phyloP scores from a whole-genome alignment of 176 grass and related monocot genomes.

The Hsuehochloa calcarea region DNA sequence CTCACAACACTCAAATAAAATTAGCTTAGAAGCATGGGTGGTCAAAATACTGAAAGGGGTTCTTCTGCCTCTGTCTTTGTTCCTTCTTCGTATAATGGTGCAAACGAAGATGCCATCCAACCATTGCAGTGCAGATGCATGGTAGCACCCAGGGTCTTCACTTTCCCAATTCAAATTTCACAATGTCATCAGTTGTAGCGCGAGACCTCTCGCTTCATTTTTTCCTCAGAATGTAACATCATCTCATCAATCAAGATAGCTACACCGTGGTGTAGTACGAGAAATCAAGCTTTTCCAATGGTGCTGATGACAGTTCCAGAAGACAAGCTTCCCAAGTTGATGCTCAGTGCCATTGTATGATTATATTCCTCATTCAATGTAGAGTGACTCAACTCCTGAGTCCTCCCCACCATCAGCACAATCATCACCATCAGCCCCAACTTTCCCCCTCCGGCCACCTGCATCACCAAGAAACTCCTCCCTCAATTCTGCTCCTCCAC shows the following conservation, averaged over 20 bases:
- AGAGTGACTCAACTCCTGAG: conserved; percentile 83
- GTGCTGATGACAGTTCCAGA: neutral
- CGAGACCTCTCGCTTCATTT: neutral
- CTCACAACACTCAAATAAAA: neutral
- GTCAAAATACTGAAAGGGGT: neutral
- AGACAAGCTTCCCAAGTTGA: neutral
- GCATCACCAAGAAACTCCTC: conserved; percentile 40
- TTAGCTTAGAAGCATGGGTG: neutral
- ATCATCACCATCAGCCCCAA: conserved; percentile 25
- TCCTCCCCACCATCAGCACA: conserved; percentile 62
- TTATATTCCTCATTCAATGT: conserved; percentile 57
- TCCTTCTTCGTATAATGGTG: neutral
- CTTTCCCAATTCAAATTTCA: neutral
- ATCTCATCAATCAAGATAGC: conserved; percentile 1
- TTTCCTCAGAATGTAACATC: neutral
- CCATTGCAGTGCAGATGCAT: conserved; percentile 11
- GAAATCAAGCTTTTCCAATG: neutral
- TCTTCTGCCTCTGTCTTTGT: neutral
- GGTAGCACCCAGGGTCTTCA: neutral
- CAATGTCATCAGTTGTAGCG: neutral
- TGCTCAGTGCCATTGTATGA: neutral
- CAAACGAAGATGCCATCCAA: neutral
- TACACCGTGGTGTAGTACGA: neutral
- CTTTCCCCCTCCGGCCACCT: conserved; percentile 14
- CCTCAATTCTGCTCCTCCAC: conserved; percentile 37